Evolutionary conservation across 1,284 basidiomycete genomes (phyloP).

Genomic region (Inonotus obliquus): DNA sequence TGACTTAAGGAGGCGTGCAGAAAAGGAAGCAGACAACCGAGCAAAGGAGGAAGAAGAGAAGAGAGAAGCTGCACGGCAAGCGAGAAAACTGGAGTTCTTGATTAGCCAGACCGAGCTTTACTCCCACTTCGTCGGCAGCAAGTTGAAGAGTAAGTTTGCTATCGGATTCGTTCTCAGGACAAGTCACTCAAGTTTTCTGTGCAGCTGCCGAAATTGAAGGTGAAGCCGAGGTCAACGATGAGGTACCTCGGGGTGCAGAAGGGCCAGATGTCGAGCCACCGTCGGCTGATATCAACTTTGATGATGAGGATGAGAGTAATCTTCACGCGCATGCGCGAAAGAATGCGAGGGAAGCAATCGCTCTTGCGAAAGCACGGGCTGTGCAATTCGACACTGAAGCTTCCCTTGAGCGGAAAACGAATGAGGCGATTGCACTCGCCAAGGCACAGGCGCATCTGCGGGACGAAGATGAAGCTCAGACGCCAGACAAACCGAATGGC

Average conservation of each 20-base stretch:
- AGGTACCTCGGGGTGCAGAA: slow-evolving; percentile 57
- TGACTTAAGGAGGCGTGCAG: slow-evolving; percentile 89
- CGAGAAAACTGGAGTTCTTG: slow-evolving; percentile 97
- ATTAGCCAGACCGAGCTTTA: slow-evolving; percentile 99
- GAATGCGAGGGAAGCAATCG: slow-evolving; percentile 90
- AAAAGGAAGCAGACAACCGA: slow-evolving; percentile 88
- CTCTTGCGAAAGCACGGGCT: slow-evolving; percentile 77
- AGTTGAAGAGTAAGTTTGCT: slow-evolving; percentile 81
- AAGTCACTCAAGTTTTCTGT: slow-evolving; percentile 18
- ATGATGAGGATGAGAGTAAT: slow-evolving; percentile 92
- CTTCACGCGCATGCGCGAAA: slow-evolving; percentile 83
- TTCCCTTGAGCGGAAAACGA: slow-evolving; percentile 76
- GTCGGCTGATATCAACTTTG: slow-evolving; percentile 87
- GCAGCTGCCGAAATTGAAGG: slow-evolving; percentile 88
- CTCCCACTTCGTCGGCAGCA: slow-evolving; percentile 98
- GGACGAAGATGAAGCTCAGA: slow-evolving; percentile 38
- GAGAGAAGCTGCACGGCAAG: slow-evolving; percentile 91
- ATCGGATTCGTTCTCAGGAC: slow-evolving; percentile 10
- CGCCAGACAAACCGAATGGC: slow-evolving; percentile 25
- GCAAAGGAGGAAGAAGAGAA: slow-evolving; percentile 95
- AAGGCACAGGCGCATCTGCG: slow-evolving; percentile 60
- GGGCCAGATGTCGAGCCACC: slow-evolving; percentile 46
- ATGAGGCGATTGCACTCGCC: slow-evolving; percentile 66
- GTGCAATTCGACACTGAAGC: slow-evolving; percentile 82
- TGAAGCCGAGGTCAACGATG: slow-evolving; percentile 39